Conservation (phyloP, 345 rosid genomes). For the Linum usitatissimum region DNA sequence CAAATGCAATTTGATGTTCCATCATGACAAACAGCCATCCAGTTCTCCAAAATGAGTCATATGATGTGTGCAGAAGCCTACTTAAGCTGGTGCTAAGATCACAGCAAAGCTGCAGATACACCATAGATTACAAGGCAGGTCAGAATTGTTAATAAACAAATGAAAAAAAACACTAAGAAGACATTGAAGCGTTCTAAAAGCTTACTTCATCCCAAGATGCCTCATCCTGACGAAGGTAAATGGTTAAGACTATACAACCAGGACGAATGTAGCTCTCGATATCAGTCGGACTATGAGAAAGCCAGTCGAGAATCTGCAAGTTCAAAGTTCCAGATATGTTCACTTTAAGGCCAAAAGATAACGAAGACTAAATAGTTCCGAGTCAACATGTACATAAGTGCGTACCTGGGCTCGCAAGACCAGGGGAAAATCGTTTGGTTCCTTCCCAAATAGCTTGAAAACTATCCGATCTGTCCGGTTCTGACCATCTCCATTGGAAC, state of each 20-base stretch:
- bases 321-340: constrained; percentile 18
- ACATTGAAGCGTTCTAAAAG: constrained; percentile 10
- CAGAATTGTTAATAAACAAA: constrained; percentile 2
- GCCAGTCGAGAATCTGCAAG: constrained; percentile 87
- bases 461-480: constrained; percentile 88
- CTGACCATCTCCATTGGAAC: constrained; percentile 90
- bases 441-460: constrained; percentile 90
- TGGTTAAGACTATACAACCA: constrained; percentile 78
- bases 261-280: constrained; percentile 99
- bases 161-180: constrained; percentile 5
- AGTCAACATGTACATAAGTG: constrained; percentile 9
- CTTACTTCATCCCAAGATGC: constrained; percentile 90
- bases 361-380: constrained; percentile 3
- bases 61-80: constrained; percentile 65
- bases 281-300: constrained; percentile 91
- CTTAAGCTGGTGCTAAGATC: constrained; percentile 67
- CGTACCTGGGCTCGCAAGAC: constrained; percentile 80
- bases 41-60: constrained; percentile 70
- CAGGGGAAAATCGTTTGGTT: constrained; percentile 82
- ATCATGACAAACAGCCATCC: constrained; percentile 79
- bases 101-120: constrained; percentile 47
- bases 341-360: neutral
- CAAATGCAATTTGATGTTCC: constrained; percentile 77
- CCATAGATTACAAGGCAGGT: constrained; percentile 15
- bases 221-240: constrained; percentile 79